Evolutionary conservation across 805 yeast genomes (phyloP), one percentile per base, ranked within the genome.

Genomic region (Wickerhamiella azymoides): DNA sequence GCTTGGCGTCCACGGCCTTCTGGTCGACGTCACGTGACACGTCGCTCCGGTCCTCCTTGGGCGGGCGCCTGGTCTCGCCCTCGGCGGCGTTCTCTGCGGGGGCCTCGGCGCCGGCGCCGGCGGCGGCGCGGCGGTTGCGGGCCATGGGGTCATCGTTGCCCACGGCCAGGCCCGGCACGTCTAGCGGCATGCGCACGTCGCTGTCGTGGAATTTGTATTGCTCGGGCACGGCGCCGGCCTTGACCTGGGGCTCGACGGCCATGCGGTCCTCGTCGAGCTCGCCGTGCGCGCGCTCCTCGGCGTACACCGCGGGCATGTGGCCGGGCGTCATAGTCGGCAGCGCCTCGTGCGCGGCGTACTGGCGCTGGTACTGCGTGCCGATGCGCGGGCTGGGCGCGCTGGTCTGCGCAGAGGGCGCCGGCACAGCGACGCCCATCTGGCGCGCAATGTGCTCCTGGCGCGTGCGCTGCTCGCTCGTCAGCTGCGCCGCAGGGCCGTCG

Each of bases 151-250:
- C 44, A 10, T 41, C 41, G 41, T 49, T 50, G 30, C 57, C 57
- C 10, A 41, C 24, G 5, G 36, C 52, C 19, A 55, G 48, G 4
- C 59, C 59, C 9, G 59, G 59, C 2, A 51, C 54, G 21, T 53
- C 52, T n/a, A 36, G 47, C 4, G 55, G 56, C 32, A 52, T 47
- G 35, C 45, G 44, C 11, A 51, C 28, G 10, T 42, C 45, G 8
- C 26, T 21, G 37, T 42, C 45, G 19, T 26, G 33, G 24, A 36
- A 36, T 36, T 42, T 35, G 40, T 42, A 42, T 2, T 36, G 14
- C 18, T 42, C 40, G 39, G 45, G 45, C 32, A 42, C 40, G 16
- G 10, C 35, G 14, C 40, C 45, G 8, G 21, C 19, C 14, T 26
- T 10, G 27, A 33, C 14, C 2, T 35, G 17, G 5, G 45, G 45